Conservation (phyloP, 1,284 basidiomycete species). For the Cystobasidiaceae sp. region DNA sequence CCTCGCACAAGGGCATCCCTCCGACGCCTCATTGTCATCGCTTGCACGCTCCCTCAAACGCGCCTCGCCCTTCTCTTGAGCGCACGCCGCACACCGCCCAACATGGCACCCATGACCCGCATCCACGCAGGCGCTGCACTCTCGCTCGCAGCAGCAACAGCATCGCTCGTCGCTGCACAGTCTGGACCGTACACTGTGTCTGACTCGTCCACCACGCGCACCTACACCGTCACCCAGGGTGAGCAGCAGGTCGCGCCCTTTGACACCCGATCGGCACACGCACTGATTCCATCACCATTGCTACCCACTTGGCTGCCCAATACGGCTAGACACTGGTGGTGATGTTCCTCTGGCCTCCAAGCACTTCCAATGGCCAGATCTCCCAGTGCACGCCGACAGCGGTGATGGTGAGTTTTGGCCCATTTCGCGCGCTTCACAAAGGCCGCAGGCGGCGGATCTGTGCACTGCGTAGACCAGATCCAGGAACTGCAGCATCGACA, state of each 20-base stretch:
- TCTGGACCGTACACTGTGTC: constrained; percentile 16
- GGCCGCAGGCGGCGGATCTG: too few relatives aligned
- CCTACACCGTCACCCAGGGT: constrained; percentile 32
- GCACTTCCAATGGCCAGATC: constrained; percentile 34
- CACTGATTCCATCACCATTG: too few relatives aligned
- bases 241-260: too few relatives aligned
- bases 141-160: constrained; percentile 8
- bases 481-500: too few relatives aligned
- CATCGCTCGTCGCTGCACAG: constrained; percentile 10
- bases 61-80: too few relatives aligned
- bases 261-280: too few relatives aligned
- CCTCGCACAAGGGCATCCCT: too few relatives aligned
- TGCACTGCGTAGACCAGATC: too few relatives aligned
- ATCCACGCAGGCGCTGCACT: constrained; percentile 3
- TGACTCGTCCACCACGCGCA: constrained; percentile 10
- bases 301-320: neutral
- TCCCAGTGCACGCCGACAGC: constrained; percentile 36
- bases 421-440: neutral
- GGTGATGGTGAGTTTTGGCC: constrained; percentile 30
- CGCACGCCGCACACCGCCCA: neutral
- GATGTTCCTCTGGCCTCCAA: constrained; percentile 35
- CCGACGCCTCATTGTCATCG: too few relatives aligned
- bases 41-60: too few relatives aligned
- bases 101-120: neutral
- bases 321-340: constrained; percentile 30